These are phyloP conservation scores for Hypoxylon sp. DNA, from an alignment of 2,329 filamentous ascomycete genomes.

Conservation along the genomic window DNA sequence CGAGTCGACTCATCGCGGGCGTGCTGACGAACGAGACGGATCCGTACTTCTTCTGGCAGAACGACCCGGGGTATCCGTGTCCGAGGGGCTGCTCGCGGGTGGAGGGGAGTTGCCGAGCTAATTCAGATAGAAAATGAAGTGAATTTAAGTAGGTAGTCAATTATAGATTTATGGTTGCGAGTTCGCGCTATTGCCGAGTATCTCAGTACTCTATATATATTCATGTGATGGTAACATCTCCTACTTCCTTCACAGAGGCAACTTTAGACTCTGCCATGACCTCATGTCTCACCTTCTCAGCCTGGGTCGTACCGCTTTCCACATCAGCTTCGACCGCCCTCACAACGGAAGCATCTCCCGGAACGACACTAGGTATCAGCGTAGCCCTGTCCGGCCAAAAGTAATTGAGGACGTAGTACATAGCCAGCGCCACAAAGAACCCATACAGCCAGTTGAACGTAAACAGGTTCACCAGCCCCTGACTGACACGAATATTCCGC, in stretches of 20 bases:
- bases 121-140: neutral
- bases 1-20: constrained; percentile 56
- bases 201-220: neutral
- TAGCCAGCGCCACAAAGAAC: constrained; percentile 43
- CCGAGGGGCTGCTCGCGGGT: constrained; percentile 33
- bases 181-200: neutral
- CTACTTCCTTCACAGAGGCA: neutral
- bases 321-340: constrained; percentile 31
- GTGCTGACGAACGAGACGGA: constrained; percentile 67
- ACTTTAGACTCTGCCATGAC: neutral
- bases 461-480: constrained; percentile 48
- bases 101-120: constrained; percentile 26
- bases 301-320: constrained; percentile 12
- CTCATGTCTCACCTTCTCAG: constrained; percentile 25
- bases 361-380: constrained; percentile 40
- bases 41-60: constrained; percentile 67
- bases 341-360: constrained; percentile 32
- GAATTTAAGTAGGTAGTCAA: neutral
- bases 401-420: constrained; percentile 43
- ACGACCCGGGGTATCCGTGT: constrained; percentile 48
- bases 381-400: constrained; percentile 43
- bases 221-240: constrained; percentile 1
- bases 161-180: neutral
- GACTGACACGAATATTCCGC: constrained; percentile 40
- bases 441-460: constrained; percentile 51